These are phyloP conservation scores for Rutstroemia sydowiana DNA, from an alignment of 2,329 filamentous ascomycete genomes.

Conservation along the genomic window DNA sequence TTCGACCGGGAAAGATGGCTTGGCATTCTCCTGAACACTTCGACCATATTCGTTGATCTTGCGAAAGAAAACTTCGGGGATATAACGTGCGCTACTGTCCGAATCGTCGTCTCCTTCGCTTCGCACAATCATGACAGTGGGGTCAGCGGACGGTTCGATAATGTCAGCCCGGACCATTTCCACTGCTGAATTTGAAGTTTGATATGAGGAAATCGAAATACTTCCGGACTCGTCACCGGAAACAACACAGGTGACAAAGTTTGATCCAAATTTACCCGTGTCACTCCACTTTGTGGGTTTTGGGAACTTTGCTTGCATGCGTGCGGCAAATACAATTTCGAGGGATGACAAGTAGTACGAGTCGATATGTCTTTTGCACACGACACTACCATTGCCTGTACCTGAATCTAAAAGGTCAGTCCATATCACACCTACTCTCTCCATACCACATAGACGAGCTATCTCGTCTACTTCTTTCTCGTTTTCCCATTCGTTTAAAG, in stretches of 20 bases:
- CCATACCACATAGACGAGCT: conserved; percentile 74
- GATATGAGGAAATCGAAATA: conserved; percentile 85
- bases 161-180: conserved; percentile 97
- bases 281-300: conserved; percentile 96
- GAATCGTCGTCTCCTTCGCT: conserved; percentile 74
- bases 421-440: conserved; percentile 88
- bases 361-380: conserved; percentile 93
- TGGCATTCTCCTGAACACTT: conserved; percentile 95
- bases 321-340: conserved; percentile 82
- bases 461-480: conserved; percentile 75
- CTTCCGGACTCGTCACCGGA: conserved; percentile 86
- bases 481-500: conserved; percentile 75
- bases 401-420: conserved; percentile 84
- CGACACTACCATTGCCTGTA: conserved; percentile 71
- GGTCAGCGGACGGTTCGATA: conserved; percentile 89
- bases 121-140: conserved; percentile 87
- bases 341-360: conserved; percentile 87
- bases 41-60: conserved; percentile 93
- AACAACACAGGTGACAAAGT: conserved; percentile 93
- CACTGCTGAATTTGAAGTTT: conserved; percentile 89
- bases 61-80: conserved; percentile 95
- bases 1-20: conserved; percentile 91
- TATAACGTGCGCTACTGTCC: conserved; percentile 69
- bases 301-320: conserved; percentile 80
- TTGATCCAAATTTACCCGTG: conserved; percentile 86